These are phyloP conservation scores for Macrophomina pseudophaseolina DNA, from an alignment of 2,329 filamentous ascomycete genomes.

Conservation along the genomic window DNA sequence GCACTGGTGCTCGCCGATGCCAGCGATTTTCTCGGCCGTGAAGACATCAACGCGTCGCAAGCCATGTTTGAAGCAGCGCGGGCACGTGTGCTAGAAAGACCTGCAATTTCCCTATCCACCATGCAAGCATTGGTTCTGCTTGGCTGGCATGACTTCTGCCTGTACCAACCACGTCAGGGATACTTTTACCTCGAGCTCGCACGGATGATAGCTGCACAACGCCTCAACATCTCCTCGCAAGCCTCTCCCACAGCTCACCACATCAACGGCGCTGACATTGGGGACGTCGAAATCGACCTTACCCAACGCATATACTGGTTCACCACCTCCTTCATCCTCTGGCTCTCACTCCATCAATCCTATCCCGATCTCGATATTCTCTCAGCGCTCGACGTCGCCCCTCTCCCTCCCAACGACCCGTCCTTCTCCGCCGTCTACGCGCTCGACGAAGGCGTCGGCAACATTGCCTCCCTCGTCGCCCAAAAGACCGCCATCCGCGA, in stretches of 20 bases:
- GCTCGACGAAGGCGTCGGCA: constrained; percentile 31
- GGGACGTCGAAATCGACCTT: constrained; percentile 49
- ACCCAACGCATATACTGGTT: constrained; percentile 49
- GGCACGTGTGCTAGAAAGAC: constrained; percentile 31
- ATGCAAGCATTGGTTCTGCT: constrained; percentile 44
- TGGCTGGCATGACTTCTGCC: constrained; percentile 46
- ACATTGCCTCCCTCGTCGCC: constrained; percentile 30
- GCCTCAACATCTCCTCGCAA: constrained; percentile 43
- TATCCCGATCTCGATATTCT: constrained; percentile 30
- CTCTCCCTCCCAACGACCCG: constrained; percentile 33
- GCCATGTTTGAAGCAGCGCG: constrained; percentile 44
- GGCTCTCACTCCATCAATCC: constrained; percentile 47
- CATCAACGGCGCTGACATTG: constrained; percentile 51
- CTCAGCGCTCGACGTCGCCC: constrained; percentile 25
- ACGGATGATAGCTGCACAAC: constrained; percentile 32
- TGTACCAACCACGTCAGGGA: constrained; percentile 30
- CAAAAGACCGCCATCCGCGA: constrained; percentile 30
- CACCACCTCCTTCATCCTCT: constrained; percentile 46
- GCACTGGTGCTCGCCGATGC: constrained; percentile 50
- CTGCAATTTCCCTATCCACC: constrained; percentile 32
- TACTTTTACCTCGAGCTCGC: constrained; percentile 9
- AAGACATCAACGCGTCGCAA: constrained; percentile 35
- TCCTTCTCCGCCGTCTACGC: constrained; percentile 29
- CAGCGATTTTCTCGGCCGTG: constrained; percentile 36
- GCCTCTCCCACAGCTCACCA: constrained; percentile 35